Conservation (phyloP, 1,284 basidiomycete genomes). For the Lentinus polychrous region DNA sequence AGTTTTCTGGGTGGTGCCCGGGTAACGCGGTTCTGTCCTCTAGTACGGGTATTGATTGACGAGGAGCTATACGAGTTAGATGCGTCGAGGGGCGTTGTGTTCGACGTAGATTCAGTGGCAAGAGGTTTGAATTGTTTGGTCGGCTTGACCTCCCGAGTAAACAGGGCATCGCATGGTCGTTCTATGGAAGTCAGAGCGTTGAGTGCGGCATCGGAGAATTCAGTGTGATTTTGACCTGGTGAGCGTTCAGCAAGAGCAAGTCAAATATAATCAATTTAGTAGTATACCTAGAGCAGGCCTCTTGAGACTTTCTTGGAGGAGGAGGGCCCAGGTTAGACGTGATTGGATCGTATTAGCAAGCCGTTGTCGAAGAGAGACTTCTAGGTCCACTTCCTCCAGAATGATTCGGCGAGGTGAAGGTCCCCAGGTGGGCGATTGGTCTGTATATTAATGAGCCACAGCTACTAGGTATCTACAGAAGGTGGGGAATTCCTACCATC, state of each 20-base stretch:
- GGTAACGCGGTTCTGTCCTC: conserved; percentile 28
- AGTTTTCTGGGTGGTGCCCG: conserved; percentile 32
- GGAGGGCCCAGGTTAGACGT: conserved; percentile 59
- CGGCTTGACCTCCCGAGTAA: conserved; percentile 32
- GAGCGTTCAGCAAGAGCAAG: background rate
- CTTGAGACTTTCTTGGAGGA: conserved; percentile 46
- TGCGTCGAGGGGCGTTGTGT: background rate
- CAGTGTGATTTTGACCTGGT: conserved; percentile 10
- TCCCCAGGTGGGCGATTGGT: background rate
- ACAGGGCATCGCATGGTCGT: conserved; percentile 41
- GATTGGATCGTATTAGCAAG: conserved; percentile 50
- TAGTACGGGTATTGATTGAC: conserved; percentile 22
- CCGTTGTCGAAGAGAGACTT: conserved; percentile 53
- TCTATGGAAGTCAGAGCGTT: conserved; percentile 52
- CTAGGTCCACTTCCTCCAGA: conserved; percentile 53
- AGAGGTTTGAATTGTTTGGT: conserved; percentile 9
- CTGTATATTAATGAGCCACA: background rate
- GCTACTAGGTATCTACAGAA: background rate
- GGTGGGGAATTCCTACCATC: conserved; percentile 1
- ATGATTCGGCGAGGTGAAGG: conserved; percentile 20
- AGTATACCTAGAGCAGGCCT: conserved; percentile 21
- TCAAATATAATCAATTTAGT: conserved; percentile 1
- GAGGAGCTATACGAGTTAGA: conserved; percentile 1
- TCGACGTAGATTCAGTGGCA: background rate
- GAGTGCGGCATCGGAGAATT: conserved; percentile 46